Percentiles rank a stretch among this genome's conserved stretches.
phyloP scores from a whole-genome alignment of 2,329 filamentous ascomycete genomes.

The Ceratocystis destructans region DNA sequence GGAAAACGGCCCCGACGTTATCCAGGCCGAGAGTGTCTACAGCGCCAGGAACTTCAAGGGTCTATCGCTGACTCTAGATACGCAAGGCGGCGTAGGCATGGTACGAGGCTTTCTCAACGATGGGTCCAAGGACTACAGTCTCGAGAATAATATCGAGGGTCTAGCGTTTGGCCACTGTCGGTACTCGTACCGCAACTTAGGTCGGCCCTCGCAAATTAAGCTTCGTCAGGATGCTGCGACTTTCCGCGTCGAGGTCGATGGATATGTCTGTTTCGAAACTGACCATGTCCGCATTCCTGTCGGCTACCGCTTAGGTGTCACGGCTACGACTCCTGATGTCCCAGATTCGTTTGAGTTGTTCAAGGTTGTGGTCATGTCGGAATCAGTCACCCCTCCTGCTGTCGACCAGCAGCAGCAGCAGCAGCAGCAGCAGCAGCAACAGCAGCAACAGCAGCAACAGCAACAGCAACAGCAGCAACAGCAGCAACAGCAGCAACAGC shows the following conservation, averaged over 20 bases:
- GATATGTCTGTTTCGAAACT: slow-evolving; percentile 68
- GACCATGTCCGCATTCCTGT: slow-evolving; percentile 62
- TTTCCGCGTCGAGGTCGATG: slow-evolving; percentile 72
- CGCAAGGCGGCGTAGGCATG: slow-evolving; percentile 63
- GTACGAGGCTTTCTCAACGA: slow-evolving; percentile 91
- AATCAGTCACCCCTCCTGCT: slow-evolving; percentile 28
- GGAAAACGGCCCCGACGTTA: slow-evolving; percentile 48
- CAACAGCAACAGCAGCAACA: slow-evolving; percentile 27
- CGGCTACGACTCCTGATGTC: slow-evolving; percentile 75
- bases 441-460: slow-evolving; percentile 21
- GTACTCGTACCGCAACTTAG: slow-evolving; percentile 82
- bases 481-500: slow-evolving; percentile 26
- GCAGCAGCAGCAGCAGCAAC: slow-evolving; percentile 1
- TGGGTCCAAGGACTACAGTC: slow-evolving; percentile 64
- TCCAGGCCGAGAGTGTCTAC: slow-evolving; percentile 69
- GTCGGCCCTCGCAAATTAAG: slow-evolving; percentile 66
- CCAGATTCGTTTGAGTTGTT: slow-evolving; percentile 92
- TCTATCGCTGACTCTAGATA: slow-evolving; percentile 74
- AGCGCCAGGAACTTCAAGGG: slow-evolving; percentile 77
- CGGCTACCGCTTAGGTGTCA: slow-evolving; percentile 76
- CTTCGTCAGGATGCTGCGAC: slow-evolving; percentile 48
- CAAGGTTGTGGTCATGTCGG: slow-evolving; percentile 63
- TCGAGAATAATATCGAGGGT: slow-evolving; percentile 62
- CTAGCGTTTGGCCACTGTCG: slow-evolving; percentile 88
- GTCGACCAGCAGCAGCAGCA: slow-evolving; percentile 19